These are phyloP conservation scores for Eutrema salsugineum DNA, from an alignment of 441 rosid species.

Conservation along the genomic window DNA sequence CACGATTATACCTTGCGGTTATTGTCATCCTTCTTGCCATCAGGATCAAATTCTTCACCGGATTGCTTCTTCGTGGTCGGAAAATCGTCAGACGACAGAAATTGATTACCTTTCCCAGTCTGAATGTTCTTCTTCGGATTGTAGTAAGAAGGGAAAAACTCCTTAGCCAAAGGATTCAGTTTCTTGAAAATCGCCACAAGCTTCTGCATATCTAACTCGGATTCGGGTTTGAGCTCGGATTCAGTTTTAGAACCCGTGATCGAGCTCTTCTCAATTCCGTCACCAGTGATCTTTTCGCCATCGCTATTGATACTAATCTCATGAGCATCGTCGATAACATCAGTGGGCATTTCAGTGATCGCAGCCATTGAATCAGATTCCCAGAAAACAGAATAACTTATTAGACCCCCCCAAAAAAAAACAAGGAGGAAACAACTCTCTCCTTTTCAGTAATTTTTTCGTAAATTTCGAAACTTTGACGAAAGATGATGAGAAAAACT, in stretches of 20 bases:
- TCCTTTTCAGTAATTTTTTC: background rate
- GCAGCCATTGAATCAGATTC: conserved; percentile 57
- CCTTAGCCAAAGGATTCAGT: conserved; percentile 85
- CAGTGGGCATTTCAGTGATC: conserved; percentile 52
- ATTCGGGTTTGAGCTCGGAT: conserved; percentile 33
- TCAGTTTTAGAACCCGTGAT: conserved; percentile 41
- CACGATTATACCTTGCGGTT: conserved; percentile 30
- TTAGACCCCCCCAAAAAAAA: background rate
- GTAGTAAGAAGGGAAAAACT: conserved; percentile 70
- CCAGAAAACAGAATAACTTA: background rate
- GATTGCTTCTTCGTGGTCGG: conserved; percentile 20
- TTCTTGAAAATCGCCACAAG: conserved; percentile 82
- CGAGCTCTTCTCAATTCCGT: conserved; percentile 19
- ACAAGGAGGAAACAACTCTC: background rate
- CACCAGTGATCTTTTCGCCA: conserved; percentile 17
- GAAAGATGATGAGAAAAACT: background rate
- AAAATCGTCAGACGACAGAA: conserved; percentile 41
- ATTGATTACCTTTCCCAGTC: conserved; percentile 7
- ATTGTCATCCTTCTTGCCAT: conserved; percentile 28
- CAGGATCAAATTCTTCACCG: conserved; percentile 25
- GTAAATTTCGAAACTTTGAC: conserved; percentile 7
- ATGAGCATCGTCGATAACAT: conserved; percentile 33
- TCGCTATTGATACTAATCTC: conserved; percentile 16
- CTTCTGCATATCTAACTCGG: conserved; percentile 59
- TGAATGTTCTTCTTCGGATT: conserved; percentile 32